Evolutionary conservation across 495 filamentous ascomycete species (phyloP), one percentile per base, ranked within the genome.

Genomic region (Neurospora sp.): DNA sequence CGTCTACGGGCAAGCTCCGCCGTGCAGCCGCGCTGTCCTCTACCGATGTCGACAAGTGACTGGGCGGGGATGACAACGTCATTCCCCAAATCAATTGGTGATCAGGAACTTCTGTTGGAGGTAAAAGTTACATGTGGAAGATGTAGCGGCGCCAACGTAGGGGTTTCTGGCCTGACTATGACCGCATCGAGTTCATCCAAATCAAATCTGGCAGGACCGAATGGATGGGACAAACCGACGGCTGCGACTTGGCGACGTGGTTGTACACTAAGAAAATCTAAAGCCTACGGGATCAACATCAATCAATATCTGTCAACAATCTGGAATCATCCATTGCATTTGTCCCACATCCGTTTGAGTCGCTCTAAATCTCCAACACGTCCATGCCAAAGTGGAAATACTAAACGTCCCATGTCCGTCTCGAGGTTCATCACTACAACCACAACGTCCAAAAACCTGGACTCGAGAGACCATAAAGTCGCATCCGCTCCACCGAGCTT

Each of bases 51-150:
- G 48, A 59, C 39, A n/a, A 35, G 69, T n/a, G 38, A 18, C 40
- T 35, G 22, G 69, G 69, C 27, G 70, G 42, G 41, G 31, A 35
- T 22, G 40, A 53, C 41, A 71, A 71, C 70, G 70, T 71, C 70
- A 71, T 59, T 48, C 27, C n/a, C n/a, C n/a, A n/a, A n/a, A n/a
- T n/a, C 27, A 61, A 61, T 8, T 61, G 53, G 53, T 46, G 42
- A 16, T 61, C 53, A 61, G 27, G 53, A 35, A 61, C 53, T 35
- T 35, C 14, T 61, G 46, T 12, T 12, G 12, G 27, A 66, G 53
- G 22, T 66, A 4, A 18, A 66, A 35, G 53, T 66, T 66, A 66
- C 53, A 35, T 66, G 22, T 66, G 12, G 27, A 66, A 61, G 11
- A 61, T 31, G 46, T 66, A 66, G 53, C 27, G 53, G 53, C 22